These are phyloP conservation scores for Vairimorpha necatrix DNA, from an alignment of 371 early-diverging fungal species.

Conservation along the genomic window DNA sequence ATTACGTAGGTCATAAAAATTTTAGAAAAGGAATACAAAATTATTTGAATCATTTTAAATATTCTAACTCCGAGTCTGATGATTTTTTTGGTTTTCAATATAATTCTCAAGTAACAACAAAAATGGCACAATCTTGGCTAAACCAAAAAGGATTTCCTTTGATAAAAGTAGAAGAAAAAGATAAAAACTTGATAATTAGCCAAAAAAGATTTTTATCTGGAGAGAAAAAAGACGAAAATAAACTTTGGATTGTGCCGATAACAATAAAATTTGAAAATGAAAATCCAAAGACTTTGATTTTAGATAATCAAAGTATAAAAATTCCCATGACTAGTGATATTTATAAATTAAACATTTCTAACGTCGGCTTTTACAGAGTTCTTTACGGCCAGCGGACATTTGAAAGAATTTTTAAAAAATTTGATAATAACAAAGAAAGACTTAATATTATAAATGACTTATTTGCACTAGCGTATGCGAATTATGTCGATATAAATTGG, in stretches of 20 bases:
- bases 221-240: constrained; percentile 68
- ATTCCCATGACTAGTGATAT: constrained; percentile 31
- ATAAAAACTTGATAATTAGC: constrained; percentile 61
- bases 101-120: constrained; percentile 70
- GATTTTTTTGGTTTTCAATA: constrained; percentile 23
- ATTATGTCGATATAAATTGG: constrained; percentile 8
- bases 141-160: constrained; percentile 70
- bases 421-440: constrained; percentile 2
- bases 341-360: constrained; percentile 68
- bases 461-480: constrained; percentile 27
- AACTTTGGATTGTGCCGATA: constrained; percentile 60
- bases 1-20: constrained; percentile 70
- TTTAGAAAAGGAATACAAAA: constrained; percentile 69
- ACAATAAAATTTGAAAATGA: constrained; percentile 71
- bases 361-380: constrained; percentile 70
- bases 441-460: constrained; percentile 35
- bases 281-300: constrained; percentile 61
- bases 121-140: constrained; percentile 80
- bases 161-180: constrained; percentile 49
- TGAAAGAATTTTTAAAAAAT: constrained; percentile 20
- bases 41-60: constrained; percentile 74
- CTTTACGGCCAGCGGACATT: constrained; percentile 66
- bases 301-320: constrained; percentile 3
- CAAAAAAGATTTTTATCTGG: constrained; percentile 73
- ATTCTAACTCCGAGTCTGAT: constrained; percentile 68